Conservation (phyloP, 176 grass and related monocot genomes). For the Musa itinerans region DNA sequence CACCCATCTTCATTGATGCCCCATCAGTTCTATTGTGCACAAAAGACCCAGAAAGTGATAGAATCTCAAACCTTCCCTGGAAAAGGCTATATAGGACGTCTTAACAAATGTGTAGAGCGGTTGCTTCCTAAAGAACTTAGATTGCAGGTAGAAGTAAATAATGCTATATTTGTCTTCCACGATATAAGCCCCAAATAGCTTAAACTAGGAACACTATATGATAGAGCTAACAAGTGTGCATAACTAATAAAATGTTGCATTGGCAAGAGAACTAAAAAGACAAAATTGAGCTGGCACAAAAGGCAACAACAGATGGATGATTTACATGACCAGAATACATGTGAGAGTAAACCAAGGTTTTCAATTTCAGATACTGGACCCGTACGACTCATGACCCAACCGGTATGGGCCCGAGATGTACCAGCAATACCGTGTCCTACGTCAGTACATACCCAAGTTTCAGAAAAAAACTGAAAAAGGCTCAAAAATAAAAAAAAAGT, state of each 20-base stretch:
- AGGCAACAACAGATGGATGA: not conserved
- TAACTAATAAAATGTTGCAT: not conserved
- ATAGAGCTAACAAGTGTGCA: not conserved
- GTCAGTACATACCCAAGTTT: too few species aligned
- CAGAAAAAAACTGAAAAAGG: too few species aligned
- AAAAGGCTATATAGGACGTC: not conserved
- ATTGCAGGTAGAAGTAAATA: not conserved
- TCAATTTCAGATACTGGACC: too few species aligned
- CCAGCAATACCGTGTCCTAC: too few species aligned
- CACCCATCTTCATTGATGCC: not conserved
- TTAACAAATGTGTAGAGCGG: not conserved
- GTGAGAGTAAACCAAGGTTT: not conserved
- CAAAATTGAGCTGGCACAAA: not conserved
- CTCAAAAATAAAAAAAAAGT: too few species aligned
- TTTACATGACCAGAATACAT: not conserved
- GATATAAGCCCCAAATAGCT: not conserved
- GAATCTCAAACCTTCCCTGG: conserved; percentile 23
- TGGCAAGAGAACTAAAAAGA: not conserved
- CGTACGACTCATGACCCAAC: too few species aligned
- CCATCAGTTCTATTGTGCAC: conserved; percentile 12
- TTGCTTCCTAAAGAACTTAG: not conserved
- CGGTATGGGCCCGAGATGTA: too few species aligned
- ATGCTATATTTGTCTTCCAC: not conserved
- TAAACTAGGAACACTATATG: not conserved
- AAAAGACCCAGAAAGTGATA: conserved; percentile 26